Base-by-base conservation (phyloP, 75 land plant species). In the Sequoia sempervirens region DNA sequence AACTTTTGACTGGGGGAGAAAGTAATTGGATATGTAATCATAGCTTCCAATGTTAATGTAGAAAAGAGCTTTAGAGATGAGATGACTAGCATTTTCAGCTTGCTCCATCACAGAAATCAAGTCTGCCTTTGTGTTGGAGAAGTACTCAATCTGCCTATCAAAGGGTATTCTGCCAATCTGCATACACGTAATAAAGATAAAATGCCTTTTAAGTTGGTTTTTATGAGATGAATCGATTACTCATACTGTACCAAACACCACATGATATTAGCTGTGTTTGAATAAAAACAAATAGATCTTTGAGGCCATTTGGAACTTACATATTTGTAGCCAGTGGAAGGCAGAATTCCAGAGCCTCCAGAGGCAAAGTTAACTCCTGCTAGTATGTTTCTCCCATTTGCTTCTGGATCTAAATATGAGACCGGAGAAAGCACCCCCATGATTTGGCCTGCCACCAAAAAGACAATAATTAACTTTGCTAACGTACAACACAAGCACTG, bases 351-450 rank as follows among this genome's bases (percentile, higher is more conserved):
- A 2, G 89, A 82, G 12, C 82, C 89, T 61, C 88, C 88, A 10
- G 89, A 82, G 23, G 89, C 89, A 75, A 86, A 86, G 80, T 88
- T 88, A 32, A 88, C 45, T 43, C 89, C 89, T 18, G 81, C 66
- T 73, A 88, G 84, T 45, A 88, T 78, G 23, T 52, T 74, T 43
- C 11, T 43, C 26, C 89, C 89, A 40, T 82, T 83, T 10, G 89
- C 88, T 36, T 80, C 47, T 38, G 89, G 89, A 68, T 68, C 80
- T 88, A 88, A 47, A 43, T 88, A 88, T 7, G 89, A 85, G 18
- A 86, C 64, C 5, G 75, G 81, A 46, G 47, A 17, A 58, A 88
- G 84, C 13, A 86, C 14, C 18, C 83, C 87, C 43, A 85, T 32
- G 17, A 30, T 61, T 74, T 56, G 43, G 75, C 87, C 88, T 85